Percentiles rank a stretch among this genome's conserved stretches.
Conservation (phyloP, 352 stramenopile species). For the Pythium folliculosum region DNA sequence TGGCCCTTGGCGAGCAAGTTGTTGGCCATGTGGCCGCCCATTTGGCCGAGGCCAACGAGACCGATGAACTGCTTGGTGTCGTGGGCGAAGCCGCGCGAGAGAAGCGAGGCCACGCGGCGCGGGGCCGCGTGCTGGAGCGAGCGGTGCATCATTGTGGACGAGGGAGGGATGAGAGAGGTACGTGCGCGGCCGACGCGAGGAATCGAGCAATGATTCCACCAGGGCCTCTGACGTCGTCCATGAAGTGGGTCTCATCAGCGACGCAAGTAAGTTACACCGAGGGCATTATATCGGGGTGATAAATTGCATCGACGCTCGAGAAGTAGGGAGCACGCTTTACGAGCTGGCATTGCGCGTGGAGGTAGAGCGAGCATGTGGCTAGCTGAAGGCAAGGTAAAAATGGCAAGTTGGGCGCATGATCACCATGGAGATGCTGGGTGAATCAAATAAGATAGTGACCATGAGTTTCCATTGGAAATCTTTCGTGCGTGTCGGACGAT, state of each 20-base stretch:
- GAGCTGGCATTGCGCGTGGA: background rate
- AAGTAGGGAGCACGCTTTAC: background rate
- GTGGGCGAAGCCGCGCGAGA: conserved; percentile 24
- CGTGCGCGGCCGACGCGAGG: conserved; percentile 1
- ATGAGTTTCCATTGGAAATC: conserved; percentile 1
- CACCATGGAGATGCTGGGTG: background rate
- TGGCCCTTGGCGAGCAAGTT: conserved; percentile 88
- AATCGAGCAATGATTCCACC: conserved; percentile 10
- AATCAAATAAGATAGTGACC: conserved; percentile 7
- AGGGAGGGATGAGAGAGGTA: background rate
- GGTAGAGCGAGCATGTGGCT: no score
- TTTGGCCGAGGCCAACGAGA: conserved; percentile 94
- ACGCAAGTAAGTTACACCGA: conserved; percentile 8
- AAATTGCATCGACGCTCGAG: background rate
- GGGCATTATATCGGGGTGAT: conserved; percentile 10
- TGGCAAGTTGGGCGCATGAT: background rate
- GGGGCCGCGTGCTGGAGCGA: conserved; percentile 9
- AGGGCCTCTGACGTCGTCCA: background rate
- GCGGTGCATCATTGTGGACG: conserved; percentile 20
- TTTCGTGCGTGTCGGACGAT: conserved; percentile 11
- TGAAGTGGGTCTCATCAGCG: conserved; percentile 11
- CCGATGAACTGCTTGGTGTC: conserved; percentile 60
- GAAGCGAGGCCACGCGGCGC: conserved; percentile 7
- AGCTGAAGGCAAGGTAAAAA: background rate
- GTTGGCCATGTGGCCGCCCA: conserved; percentile 92